phyloP scores from a whole-genome alignment of 1,284 basidiomycete species.

The Thelephora terrestris region DNA sequence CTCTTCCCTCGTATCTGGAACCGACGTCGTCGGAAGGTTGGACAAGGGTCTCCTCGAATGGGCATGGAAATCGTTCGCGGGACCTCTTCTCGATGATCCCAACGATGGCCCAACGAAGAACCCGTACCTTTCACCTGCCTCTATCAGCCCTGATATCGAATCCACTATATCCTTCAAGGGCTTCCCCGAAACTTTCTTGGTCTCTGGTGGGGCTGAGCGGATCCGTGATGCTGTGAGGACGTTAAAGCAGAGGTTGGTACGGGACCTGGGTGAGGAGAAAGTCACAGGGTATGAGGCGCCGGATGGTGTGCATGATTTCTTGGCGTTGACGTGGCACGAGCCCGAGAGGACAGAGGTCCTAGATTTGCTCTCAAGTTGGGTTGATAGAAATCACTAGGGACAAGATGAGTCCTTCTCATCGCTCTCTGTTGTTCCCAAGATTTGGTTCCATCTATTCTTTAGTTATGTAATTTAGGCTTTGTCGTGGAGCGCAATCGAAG shows the following conservation, averaged over 20 bases:
- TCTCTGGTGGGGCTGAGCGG: slow-evolving; percentile 42
- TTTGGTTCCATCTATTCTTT: no score
- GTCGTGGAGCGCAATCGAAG: no score
- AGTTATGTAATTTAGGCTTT: no score
- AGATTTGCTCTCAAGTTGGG: neutral
- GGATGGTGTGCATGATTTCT: slow-evolving; percentile 45
- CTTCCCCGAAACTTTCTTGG: slow-evolving; percentile 47
- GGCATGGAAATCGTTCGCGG: slow-evolving; percentile 24
- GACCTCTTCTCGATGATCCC: slow-evolving; percentile 33
- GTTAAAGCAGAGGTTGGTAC: slow-evolving; percentile 16
- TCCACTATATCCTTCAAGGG: slow-evolving; percentile 31
- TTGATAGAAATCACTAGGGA: neutral
- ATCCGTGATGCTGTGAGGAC: slow-evolving; percentile 36
- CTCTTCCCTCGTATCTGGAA: slow-evolving; percentile 21
- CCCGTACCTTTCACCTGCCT: slow-evolving; percentile 47
- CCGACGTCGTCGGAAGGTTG: slow-evolving; percentile 13
- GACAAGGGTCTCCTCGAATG: slow-evolving; percentile 17
- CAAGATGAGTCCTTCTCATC: no score
- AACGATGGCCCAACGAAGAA: slow-evolving; percentile 28
- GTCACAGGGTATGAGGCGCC: slow-evolving; percentile 38
- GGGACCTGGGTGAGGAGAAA: slow-evolving; percentile 37
- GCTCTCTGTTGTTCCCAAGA: no score
- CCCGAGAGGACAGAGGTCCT: slow-evolving; percentile 35
- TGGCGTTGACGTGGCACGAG: slow-evolving; percentile 39
- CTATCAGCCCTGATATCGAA: slow-evolving; percentile 24